Conservation (phyloP, 2,329 filamentous ascomycete genomes). For the Trichoderma arundinaceum region DNA sequence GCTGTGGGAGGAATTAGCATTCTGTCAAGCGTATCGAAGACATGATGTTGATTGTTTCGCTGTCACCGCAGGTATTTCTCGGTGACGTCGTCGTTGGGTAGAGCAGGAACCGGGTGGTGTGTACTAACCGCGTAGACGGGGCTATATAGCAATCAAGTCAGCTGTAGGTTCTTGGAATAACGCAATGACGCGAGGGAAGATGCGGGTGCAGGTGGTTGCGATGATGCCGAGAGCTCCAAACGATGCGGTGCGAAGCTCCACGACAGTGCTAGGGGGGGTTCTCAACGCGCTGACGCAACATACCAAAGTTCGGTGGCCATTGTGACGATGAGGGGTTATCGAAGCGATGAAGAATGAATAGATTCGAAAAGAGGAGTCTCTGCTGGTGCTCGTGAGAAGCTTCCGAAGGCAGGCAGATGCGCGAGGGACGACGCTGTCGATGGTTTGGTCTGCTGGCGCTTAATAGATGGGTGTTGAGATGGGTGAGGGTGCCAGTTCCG, state of each 20-base stretch:
- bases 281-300: constrained; percentile 33
- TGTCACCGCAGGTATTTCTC: constrained; percentile 9
- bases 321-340: constrained; percentile 23
- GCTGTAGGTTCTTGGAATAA: constrained; percentile 1
- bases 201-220: constrained; percentile 6
- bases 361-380: background rate
- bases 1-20: constrained; percentile 37
- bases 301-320: constrained; percentile 34
- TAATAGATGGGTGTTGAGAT: constrained; percentile 28
- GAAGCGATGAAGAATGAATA: constrained; percentile 1
- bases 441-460: constrained; percentile 17
- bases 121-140: constrained; percentile 34
- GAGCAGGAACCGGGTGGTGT: background rate
- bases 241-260: constrained; percentile 32
- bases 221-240: constrained; percentile 30
- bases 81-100: constrained; percentile 32
- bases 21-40: constrained; percentile 1
- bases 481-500: constrained; percentile 31
- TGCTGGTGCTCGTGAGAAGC: constrained; percentile 21
- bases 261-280: constrained; percentile 20
- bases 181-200: background rate
- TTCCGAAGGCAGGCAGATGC: constrained; percentile 21
- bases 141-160: constrained; percentile 27
- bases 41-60: background rate
- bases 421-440: constrained; percentile 22